Conservation (phyloP, 2,329 filamentous ascomycete genomes). For the Pestalotiopsis sp. region DNA sequence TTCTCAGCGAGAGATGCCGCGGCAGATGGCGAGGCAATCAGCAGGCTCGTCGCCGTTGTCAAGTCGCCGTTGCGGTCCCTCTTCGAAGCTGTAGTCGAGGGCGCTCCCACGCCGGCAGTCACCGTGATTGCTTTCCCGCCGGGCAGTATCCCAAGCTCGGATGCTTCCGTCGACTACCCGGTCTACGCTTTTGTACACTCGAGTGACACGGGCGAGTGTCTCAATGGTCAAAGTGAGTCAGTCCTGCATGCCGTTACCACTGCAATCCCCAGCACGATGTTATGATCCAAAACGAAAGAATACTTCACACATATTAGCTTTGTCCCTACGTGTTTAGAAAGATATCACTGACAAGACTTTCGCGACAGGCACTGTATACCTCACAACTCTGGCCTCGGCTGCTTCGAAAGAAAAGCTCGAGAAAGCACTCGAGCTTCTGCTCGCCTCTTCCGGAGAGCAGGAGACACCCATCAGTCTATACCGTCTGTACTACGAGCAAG, state of each 20-base stretch:
- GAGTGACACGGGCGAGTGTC: constrained; percentile 91
- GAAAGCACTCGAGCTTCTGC: constrained; percentile 26
- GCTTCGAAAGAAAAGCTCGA: constrained; percentile 33
- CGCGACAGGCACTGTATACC: constrained; percentile 36
- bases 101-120: constrained; percentile 74
- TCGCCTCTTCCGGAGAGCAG: constrained; percentile 14
- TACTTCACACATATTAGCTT: constrained; percentile 9
- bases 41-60: constrained; percentile 69
- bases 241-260: constrained; percentile 36
- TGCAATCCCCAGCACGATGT: constrained; percentile 48
- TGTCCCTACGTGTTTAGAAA: too few relatives aligned
- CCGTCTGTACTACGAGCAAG: constrained; percentile 59
- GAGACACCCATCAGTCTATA: constrained; percentile 44
- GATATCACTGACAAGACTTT: constrained; percentile 1
- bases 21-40: constrained; percentile 40
- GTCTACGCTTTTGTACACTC: constrained; percentile 75
- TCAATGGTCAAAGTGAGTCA: constrained; percentile 84
- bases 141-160: constrained; percentile 42
- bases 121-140: constrained; percentile 70
- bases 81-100: constrained; percentile 74
- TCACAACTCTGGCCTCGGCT: constrained; percentile 39
- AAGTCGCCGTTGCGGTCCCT: constrained; percentile 65
- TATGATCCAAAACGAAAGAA: constrained; percentile 75
- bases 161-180: constrained; percentile 43
- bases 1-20: constrained; percentile 44